phyloP scores from a whole-genome alignment of 768 basidiomycete genomes.

The Leccinum olivaceopallidum region DNA sequence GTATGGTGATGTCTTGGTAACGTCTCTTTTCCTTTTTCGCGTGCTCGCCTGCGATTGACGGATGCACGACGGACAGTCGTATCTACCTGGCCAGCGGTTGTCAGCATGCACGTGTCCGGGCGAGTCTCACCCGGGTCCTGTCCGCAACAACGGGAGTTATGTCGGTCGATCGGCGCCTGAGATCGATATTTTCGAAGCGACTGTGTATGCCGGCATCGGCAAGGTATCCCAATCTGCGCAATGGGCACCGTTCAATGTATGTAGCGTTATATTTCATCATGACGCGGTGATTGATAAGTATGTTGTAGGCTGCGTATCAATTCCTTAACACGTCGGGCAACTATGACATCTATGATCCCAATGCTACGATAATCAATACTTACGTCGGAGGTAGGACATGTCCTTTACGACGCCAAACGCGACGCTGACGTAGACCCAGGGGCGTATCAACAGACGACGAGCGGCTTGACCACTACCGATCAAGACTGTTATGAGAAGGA shows the following conservation, averaged over 20 bases:
- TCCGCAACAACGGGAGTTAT: constrained; percentile 46
- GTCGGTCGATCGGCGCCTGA: constrained; percentile 58
- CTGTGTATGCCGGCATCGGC: constrained; percentile 29
- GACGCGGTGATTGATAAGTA: background rate
- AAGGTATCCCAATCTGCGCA: constrained; percentile 60
- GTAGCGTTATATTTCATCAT: constrained; percentile 1
- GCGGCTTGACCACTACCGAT: constrained; percentile 35
- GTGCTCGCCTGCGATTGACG: constrained; percentile 4
- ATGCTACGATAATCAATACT: constrained; percentile 39
- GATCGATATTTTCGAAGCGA: constrained; percentile 60
- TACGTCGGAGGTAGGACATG: constrained; percentile 42
- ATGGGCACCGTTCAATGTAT: constrained; percentile 39
- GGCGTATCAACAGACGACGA: constrained; percentile 43
- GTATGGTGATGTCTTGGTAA: constrained; percentile 28
- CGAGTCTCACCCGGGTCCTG: constrained; percentile 60
- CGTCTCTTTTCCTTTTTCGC: constrained; percentile 1
- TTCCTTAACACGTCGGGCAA: constrained; percentile 40
- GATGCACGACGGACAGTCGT: constrained; percentile 32
- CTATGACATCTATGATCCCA: constrained; percentile 37
- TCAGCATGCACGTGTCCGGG: constrained; percentile 58
- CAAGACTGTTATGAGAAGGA: constrained; percentile 49
- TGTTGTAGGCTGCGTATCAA: constrained; percentile 42
- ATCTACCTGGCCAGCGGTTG: constrained; percentile 56
- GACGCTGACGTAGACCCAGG: constrained; percentile 19
- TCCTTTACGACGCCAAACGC: background rate